phyloP scores from a whole-genome alignment of 1,284 basidiomycete species.

The Ganoderma leucocontextum region DNA sequence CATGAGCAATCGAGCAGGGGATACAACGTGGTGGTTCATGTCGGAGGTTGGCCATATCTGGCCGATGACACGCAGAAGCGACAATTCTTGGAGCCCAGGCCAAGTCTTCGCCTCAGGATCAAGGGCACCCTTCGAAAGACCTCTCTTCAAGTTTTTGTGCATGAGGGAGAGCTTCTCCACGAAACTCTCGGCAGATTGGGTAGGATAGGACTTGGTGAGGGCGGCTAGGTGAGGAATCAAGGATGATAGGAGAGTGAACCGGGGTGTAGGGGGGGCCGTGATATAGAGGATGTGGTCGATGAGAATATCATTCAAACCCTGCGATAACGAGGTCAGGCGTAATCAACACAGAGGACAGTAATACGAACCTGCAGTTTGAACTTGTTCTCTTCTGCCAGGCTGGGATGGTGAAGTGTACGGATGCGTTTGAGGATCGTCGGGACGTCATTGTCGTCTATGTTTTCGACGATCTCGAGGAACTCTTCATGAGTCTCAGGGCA shows the following conservation, averaged over 20 bases:
- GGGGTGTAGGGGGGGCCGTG: slow-evolving; percentile 68
- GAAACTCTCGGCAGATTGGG: slow-evolving; percentile 82
- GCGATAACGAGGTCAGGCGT: slow-evolving; percentile 12
- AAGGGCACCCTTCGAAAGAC: slow-evolving; percentile 79
- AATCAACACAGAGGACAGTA: not conserved
- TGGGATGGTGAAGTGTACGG: slow-evolving; percentile 90
- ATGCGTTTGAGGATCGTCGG: slow-evolving; percentile 92
- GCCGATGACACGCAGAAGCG: slow-evolving; percentile 84
- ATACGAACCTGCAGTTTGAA: slow-evolving; percentile 82
- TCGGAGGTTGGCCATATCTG: slow-evolving; percentile 95
- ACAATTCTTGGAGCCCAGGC: slow-evolving; percentile 87
- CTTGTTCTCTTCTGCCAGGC: slow-evolving; percentile 91
- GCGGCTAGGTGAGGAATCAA: slow-evolving; percentile 87
- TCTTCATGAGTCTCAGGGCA: slow-evolving; percentile 91
- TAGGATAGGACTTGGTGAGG: slow-evolving; percentile 85
- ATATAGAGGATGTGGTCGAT: slow-evolving; percentile 91
- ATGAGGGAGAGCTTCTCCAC: slow-evolving; percentile 87
- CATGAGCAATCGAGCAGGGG: slow-evolving; percentile 88
- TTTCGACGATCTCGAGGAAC: slow-evolving; percentile 84
- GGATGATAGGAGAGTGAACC: slow-evolving; percentile 67
- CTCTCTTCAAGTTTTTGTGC: slow-evolving; percentile 93
- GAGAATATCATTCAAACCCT: slow-evolving; percentile 85
- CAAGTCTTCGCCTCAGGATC: slow-evolving; percentile 81
- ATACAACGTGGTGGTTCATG: slow-evolving; percentile 89
- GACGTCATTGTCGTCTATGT: slow-evolving; percentile 75